A percentile compares a stretch with the other conserved stretches of the same genome.
These are phyloP conservation scores for Pseudonitzschia delicatissima DNA, from an alignment of 108 stramenopile genomes.

Conservation along the genomic window DNA sequence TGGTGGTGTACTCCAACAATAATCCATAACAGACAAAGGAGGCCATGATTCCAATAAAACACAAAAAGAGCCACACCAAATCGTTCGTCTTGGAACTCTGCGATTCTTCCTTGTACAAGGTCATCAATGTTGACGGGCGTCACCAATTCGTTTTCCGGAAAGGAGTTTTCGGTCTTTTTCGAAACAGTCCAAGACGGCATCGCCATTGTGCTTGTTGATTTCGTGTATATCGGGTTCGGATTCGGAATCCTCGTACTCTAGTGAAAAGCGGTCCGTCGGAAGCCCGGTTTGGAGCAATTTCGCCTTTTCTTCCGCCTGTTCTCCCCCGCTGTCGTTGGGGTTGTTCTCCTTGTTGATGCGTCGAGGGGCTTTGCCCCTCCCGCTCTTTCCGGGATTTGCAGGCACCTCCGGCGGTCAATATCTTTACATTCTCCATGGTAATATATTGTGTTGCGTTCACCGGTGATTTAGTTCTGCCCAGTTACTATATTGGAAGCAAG, in stretches of 20 bases:
- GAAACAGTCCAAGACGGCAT: not conserved
- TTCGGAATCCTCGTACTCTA: constrained; percentile 1
- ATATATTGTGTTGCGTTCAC: no score
- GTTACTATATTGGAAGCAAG: no score
- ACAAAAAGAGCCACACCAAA: constrained; percentile 79
- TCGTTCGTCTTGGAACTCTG: constrained; percentile 33
- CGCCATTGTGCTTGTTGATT: not conserved
- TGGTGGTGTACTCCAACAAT: constrained; percentile 93
- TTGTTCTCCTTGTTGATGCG: not conserved
- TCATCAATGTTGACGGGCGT: constrained; percentile 30
- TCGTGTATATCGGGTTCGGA: not conserved
- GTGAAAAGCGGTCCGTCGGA: not conserved
- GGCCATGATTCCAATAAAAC: constrained; percentile 89
- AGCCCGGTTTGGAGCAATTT: not conserved
- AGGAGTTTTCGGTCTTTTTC: not conserved
- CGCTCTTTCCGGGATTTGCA: constrained; percentile 19
- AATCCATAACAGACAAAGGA: constrained; percentile 91
- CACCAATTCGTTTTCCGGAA: constrained; percentile 9
- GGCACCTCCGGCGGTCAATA: constrained; percentile 42
- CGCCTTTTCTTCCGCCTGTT: not conserved
- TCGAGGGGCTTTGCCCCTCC: constrained; percentile 9
- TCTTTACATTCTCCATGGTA: constrained; percentile 17
- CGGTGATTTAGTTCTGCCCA: no score
- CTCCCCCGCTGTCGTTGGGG: not conserved
- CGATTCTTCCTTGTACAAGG: constrained; percentile 18